These are phyloP conservation scores for Macrolepiota fuliginosa DNA, from an alignment of 768 basidiomycete genomes.

Conservation along the genomic window DNA sequence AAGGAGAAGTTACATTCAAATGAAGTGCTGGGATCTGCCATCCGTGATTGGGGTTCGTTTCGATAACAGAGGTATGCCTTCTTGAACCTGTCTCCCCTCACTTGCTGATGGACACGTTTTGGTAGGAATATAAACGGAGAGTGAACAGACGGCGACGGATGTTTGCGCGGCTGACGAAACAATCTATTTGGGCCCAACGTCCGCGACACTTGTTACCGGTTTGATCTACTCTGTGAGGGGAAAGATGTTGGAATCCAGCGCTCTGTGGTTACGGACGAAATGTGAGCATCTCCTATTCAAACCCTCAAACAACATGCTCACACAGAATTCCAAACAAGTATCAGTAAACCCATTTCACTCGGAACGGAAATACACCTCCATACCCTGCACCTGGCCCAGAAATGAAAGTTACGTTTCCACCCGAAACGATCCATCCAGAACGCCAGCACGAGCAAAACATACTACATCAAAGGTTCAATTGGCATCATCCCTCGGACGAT, in stretches of 20 bases:
- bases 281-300: conserved; percentile 40
- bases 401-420: background rate
- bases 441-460: conserved; percentile 59
- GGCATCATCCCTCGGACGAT: conserved; percentile 80
- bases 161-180: conserved; percentile 86
- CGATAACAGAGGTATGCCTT: conserved; percentile 81
- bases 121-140: conserved; percentile 85
- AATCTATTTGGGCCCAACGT: conserved; percentile 58
- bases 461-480: conserved; percentile 91
- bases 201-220: conserved; percentile 31
- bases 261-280: conserved; percentile 83
- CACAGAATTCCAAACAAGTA: conserved; percentile 61
- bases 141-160: conserved; percentile 93
- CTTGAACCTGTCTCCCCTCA: conserved; percentile 6
- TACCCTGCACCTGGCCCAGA: conserved; percentile 20
- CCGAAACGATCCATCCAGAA: conserved; percentile 21
- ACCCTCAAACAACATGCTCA: background rate
- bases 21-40: conserved; percentile 67
- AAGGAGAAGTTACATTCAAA: conserved; percentile 93
- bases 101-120: conserved; percentile 15
- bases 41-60: conserved; percentile 96
- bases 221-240: conserved; percentile 61
- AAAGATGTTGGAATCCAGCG: conserved; percentile 79
- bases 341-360: conserved; percentile 90
- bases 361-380: conserved; percentile 83